Evolutionary conservation across 2,329 filamentous ascomycete genomes (phyloP).

Genomic region (Didymella pomorum): DNA sequence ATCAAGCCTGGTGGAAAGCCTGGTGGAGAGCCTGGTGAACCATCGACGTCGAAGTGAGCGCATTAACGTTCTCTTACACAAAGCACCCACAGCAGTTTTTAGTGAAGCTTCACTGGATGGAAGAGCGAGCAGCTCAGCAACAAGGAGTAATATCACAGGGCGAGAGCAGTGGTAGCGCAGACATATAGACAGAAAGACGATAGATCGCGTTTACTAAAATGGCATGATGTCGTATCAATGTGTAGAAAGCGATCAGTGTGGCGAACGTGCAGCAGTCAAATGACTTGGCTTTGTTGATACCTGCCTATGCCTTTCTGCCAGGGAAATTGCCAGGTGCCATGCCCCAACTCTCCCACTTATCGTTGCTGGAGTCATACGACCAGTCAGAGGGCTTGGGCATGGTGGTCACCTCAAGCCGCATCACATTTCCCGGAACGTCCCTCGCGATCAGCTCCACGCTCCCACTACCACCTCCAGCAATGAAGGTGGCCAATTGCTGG

Average conservation of each 20-base stretch:
- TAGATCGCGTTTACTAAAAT: no score
- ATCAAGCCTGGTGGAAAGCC: no score
- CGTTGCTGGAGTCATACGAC: background rate
- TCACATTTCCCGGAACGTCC: background rate
- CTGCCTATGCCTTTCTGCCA: background rate
- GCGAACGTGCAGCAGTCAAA: no score
- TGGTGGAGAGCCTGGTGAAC: no score
- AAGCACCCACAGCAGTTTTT: no score
- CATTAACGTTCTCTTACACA: no score
- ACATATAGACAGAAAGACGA: background rate
- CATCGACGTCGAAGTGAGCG: no score
- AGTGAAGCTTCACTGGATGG: no score
- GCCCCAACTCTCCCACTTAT: slow-evolving; percentile 11
- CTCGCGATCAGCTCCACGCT: background rate
- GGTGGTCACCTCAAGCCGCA: background rate
- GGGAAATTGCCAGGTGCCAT: background rate
- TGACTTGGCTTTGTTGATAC: background rate
- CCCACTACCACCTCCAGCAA: background rate
- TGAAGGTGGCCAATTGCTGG: slow-evolving; percentile 6
- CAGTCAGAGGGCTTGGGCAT: background rate
- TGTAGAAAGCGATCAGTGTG: background rate
- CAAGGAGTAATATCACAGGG: no score
- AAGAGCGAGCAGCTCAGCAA: no score
- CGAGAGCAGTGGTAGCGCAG: no score
- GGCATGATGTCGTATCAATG: no score